Base-by-base conservation (phyloP, 306 rosid genomes). In the Macrotyloma uniflorum region DNA sequence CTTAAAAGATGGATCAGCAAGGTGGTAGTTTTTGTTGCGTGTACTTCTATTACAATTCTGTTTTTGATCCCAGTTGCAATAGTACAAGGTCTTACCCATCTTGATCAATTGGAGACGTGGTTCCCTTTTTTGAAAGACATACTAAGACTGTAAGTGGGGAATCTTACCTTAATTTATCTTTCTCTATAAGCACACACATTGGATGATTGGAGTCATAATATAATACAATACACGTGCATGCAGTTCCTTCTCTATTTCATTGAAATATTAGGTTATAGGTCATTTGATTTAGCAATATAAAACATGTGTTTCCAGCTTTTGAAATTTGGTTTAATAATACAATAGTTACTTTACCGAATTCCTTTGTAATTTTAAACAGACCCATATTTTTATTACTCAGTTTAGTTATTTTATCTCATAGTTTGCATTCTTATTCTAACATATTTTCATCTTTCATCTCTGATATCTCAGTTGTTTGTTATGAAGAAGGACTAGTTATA, bases 71-170 rank as follows among this genome's bases (percentile, higher is more conserved):
- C 98, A 6, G 98, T 93, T 30, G 88, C 83, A 72, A 26, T 93
- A 49, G 97, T 89, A 69, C 98, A 93, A 84, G 91, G 97, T 43
- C 93, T 93, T 61, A 65, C 97, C 45, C 35, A 93, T 86, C 97
- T 93, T 69, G 83, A 83, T 2, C 90, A 87, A 85, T 86, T 91
- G 78, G 88, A 89, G 74, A 78, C 40, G 14, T 85, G 85, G 88
- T 86, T 93, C 76, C 98, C 98, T 43, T 93, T 91, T 75, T 85
- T 93, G 61, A 63, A 75, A 85, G 59, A 78, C 73, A 45, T 93
- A 79, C 89, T 93, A 46, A 58, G 67, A 62, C 20, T 93, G 98
- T 93, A 87, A 85, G 98, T 88, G 55, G 50, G 54, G 64, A 68
- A 43, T 78, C 57, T 53, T 61, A 40, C 79, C 63, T 54, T 51